A percentile compares a stretch with the other conserved stretches of the same genome.
Conservation (phyloP, 208 protist species). For the Leishmania tropica region DNA sequence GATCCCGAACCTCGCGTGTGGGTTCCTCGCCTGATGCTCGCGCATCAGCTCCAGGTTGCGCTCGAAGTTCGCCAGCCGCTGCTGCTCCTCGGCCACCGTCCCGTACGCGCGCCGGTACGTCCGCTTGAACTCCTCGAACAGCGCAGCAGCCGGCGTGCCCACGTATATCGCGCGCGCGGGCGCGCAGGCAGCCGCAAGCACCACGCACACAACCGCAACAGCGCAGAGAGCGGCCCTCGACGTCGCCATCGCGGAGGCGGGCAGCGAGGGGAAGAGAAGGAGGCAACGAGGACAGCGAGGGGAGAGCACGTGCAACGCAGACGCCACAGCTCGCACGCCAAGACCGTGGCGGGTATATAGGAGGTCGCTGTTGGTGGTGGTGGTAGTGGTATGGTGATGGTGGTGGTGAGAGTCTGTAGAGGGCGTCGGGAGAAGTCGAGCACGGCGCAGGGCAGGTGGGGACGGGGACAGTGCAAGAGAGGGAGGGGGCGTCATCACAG, state of each 20-base stretch:
- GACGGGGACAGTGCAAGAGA: neutral
- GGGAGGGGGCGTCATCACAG: neutral
- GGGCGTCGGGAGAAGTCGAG: neutral
- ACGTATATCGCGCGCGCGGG: constrained; percentile 22
- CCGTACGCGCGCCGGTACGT: constrained; percentile 40
- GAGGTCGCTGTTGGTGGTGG: neutral
- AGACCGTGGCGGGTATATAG: neutral
- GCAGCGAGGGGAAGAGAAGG: neutral
- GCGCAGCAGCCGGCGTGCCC: constrained; percentile 13
- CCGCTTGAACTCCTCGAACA: constrained; percentile 52
- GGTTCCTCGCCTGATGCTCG: constrained; percentile 44
- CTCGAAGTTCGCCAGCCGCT: constrained; percentile 40
- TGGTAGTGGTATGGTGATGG: too few relatives aligned
- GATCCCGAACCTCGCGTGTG: constrained; percentile 56
- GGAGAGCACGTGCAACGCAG: neutral
- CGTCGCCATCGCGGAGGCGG: constrained; percentile 17
- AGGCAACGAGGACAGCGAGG: neutral
- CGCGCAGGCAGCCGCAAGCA: constrained; percentile 19
- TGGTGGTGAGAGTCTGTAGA: neutral
- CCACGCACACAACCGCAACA: constrained; percentile 25
- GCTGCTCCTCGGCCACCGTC: constrained; percentile 38
- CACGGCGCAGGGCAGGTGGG: neutral
- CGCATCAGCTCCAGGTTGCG: constrained; percentile 41
- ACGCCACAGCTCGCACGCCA: neutral
- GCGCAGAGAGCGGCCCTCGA: constrained; percentile 16